Base-by-base conservation (phyloP, 2,329 filamentous ascomycete genomes). In the Fusarium falciforme region DNA sequence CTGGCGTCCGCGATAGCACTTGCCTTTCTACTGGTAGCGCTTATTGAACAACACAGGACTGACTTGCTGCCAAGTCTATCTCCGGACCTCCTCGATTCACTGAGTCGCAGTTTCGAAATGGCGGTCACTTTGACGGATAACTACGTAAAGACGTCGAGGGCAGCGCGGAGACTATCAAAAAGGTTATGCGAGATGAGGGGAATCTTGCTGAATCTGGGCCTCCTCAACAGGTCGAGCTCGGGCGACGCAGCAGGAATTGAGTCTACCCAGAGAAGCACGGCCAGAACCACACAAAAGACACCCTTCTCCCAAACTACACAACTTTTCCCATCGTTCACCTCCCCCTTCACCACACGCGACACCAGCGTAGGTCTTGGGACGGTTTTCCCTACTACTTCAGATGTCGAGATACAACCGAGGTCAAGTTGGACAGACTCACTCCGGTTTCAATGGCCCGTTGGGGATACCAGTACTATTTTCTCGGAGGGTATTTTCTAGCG, bases 401-500 rank as follows among this genome's bases (percentile, higher is more conserved):
- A 72, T 52, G 65, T 57, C 14, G 70, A 72, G 11, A 72, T 72
- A 42, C 69, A 72, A 1, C 69, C 72, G 22, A 66, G 65, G 3
- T 61, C 72, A 22, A 66, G 55, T 4, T 72, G 70, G 70, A 70
- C 69, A 27, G 70, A 72, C 27, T 66, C 70, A 12, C 22, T 73
- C 11, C 40, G 65, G 2, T 47, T 72, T 6, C 70, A 72, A 27
- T 72, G 70, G 70, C 70, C 70, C 2, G 61, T 72, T 5, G 70
- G 70, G 1, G 70, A 72, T 31, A 66, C 70, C 3, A 66, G 70
- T 16, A 70, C 72, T 33, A 73, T 72, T 70, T 72, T 72, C 44
- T 66, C 70, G 2, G 70, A 72, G 49, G 59, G 42, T n/a, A 74
- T 72, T 1, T 72, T 71, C 55, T 63, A 72, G 61, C 10, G 12